Evolutionary conservation across 2,329 filamentous ascomycete species (phyloP).

Genomic region (Apiospora saccharicola): DNA sequence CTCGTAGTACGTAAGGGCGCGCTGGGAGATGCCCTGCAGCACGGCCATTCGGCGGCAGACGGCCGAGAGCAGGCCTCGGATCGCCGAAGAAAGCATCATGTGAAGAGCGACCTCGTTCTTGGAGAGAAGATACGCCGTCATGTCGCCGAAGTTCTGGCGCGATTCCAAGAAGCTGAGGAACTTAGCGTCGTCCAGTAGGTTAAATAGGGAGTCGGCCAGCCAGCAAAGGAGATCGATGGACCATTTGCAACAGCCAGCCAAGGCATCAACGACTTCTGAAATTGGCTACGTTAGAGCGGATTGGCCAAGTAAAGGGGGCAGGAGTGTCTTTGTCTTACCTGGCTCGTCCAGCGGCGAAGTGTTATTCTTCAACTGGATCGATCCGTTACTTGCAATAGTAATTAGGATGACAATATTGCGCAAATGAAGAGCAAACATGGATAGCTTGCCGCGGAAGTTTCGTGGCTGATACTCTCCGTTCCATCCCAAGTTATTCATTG

Average conservation of each 20-base stretch:
- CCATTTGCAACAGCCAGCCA: conserved; percentile 82
- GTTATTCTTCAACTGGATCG: conserved; percentile 61
- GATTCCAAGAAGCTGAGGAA: conserved; percentile 59
- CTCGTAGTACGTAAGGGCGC: conserved; percentile 60
- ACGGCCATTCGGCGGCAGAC: conserved; percentile 70
- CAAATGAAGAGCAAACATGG: conserved; percentile 77
- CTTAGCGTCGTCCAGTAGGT: conserved; percentile 58
- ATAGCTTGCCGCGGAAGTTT: conserved; percentile 74
- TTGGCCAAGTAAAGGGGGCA: conserved; percentile 23
- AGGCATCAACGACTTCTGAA: conserved; percentile 73
- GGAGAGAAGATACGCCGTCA: conserved; percentile 59
- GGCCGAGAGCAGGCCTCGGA: conserved; percentile 75
- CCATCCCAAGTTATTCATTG: conserved; percentile 81
- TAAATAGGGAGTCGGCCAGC: conserved; percentile 66
- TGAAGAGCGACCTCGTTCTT: conserved; percentile 67
- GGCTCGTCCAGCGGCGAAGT: conserved; percentile 69
- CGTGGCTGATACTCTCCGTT: conserved; percentile 67
- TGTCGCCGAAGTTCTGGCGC: conserved; percentile 52
- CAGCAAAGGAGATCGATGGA: conserved; percentile 73
- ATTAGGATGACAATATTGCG: conserved; percentile 74
- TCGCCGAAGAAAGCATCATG: conserved; percentile 75
- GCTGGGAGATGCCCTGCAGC: conserved; percentile 58
- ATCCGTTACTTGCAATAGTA: conserved; percentile 67
- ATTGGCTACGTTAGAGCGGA: not conserved
- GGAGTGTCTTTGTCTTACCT: conserved; percentile 51